Percentiles rank a stretch among this genome's conserved stretches.
Conservation (phyloP, 2,329 filamentous ascomycete species). For the Teratosphaeria epicoccoides region DNA sequence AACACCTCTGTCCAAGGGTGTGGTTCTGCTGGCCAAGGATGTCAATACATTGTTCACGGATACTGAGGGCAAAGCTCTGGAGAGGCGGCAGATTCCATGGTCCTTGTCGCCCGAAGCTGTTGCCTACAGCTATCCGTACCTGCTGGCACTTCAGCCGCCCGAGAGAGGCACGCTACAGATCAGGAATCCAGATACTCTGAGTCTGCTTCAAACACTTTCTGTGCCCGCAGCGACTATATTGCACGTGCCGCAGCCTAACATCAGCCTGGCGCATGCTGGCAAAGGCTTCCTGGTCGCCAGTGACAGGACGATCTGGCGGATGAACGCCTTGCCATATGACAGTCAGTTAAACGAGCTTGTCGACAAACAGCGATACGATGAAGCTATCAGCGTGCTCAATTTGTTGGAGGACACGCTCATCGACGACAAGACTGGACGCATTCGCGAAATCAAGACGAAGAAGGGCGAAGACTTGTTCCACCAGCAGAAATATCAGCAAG, state of each 20-base stretch:
- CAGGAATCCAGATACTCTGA: conserved; percentile 82
- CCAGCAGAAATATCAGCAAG: conserved; percentile 69
- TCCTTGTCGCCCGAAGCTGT: conserved; percentile 75
- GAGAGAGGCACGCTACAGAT: conserved; percentile 80
- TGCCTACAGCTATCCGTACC: conserved; percentile 93
- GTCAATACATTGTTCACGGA: conserved; percentile 92
- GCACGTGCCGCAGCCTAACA: conserved; percentile 84
- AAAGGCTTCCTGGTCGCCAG: conserved; percentile 93
- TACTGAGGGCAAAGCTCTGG: conserved; percentile 66
- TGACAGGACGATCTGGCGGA: conserved; percentile 87
- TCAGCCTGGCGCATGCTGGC: conserved; percentile 87
- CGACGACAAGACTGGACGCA: conserved; percentile 65
- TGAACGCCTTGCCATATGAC: conserved; percentile 87
- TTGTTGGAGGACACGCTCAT: conserved; percentile 91
- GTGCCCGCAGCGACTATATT: conserved; percentile 74
- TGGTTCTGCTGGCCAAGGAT: conserved; percentile 92
- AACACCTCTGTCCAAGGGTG: conserved; percentile 66
- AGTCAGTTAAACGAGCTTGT: conserved; percentile 77
- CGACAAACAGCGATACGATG: conserved; percentile 64
- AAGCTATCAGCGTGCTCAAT: conserved; percentile 76
- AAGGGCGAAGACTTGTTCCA: conserved; percentile 82
- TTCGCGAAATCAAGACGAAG: conserved; percentile 79
- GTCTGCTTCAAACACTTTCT: conserved; percentile 73
- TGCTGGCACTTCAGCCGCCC: conserved; percentile 73
- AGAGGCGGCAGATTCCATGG: conserved; percentile 89